Percentiles rank a stretch among this genome's conserved stretches.
These are phyloP conservation scores for Crepidotus variabilis DNA, from an alignment of 768 basidiomycete species.

Conservation along the genomic window DNA sequence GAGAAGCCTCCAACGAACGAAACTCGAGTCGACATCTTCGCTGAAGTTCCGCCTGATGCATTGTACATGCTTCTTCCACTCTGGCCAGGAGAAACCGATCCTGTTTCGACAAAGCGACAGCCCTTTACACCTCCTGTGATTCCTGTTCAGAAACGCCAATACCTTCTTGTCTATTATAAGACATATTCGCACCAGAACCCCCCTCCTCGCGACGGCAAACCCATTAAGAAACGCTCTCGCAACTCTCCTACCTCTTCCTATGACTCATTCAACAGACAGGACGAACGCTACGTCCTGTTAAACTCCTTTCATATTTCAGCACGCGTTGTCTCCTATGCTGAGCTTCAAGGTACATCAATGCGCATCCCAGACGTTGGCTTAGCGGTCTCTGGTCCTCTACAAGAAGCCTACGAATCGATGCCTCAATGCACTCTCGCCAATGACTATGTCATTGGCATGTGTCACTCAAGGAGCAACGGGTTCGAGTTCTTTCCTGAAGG, in stretches of 20 bases:
- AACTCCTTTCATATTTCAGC: conserved; percentile 71
- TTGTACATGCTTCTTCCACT: conserved; percentile 82
- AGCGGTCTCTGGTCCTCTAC: conserved; percentile 57
- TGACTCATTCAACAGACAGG: conserved; percentile 28
- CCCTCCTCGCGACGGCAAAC: conserved; percentile 13
- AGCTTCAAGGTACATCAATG: conserved; percentile 69
- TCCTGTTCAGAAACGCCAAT: conserved; percentile 54
- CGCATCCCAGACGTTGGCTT: conserved; percentile 71
- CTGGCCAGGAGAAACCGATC: conserved; percentile 77
- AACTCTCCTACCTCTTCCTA: conserved; percentile 33
- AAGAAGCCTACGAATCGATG: conserved; percentile 48
- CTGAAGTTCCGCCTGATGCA: conserved; percentile 61
- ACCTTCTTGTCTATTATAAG: conserved; percentile 80
- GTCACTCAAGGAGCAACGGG: conserved; percentile 57
- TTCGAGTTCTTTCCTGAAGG: conserved; percentile 83
- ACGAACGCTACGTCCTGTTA: conserved; percentile 50
- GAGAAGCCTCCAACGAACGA: conserved; percentile 6
- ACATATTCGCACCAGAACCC: conserved; percentile 11
- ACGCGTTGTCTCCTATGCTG: conserved; percentile 66
- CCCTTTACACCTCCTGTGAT: conserved; percentile 32
- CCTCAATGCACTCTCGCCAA: conserved; percentile 20
- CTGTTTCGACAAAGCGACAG: conserved; percentile 26
- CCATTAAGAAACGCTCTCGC: conserved; percentile 43
- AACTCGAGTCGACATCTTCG: conserved; percentile 42
- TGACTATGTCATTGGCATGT: conserved; percentile 57